Base-by-base conservation (phyloP, 2,329 filamentous ascomycete genomes). In the Trichoderma sp. region DNA sequence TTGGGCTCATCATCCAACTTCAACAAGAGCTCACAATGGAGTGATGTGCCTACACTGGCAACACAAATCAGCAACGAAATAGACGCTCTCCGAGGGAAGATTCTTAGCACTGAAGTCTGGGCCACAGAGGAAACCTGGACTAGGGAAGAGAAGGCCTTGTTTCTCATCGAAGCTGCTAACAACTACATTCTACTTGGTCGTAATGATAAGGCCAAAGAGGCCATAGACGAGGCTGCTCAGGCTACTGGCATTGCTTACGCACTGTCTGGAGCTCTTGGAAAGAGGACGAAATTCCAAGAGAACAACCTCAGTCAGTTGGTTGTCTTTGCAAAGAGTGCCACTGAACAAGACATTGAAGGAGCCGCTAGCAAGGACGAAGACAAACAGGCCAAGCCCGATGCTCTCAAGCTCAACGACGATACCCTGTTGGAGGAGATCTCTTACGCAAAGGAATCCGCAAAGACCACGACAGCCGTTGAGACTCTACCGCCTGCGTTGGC, bases 401-500 rank as follows among this genome's bases (percentile, higher is more conserved):
- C 91, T 3, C 80, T 98, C 15, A 88, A 92, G 43, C 84, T 98
- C 4, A 97, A 98, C 78, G 93, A 99, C 76, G 96, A 99, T 79
- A 98, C 96, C 0, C 86, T 99, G 0, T 85, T 98, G 2, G 96
- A 99, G 79, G 88, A 90, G 3, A 95, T 99, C 50, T 87, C 92
- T 0, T 99, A 98, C 77, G 87, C 89, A 0, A 87, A 90, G 69
- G 83, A 85, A 6, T 78, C 84, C 1, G 80, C 81, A 1, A 81
- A 81, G 11, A 76, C 83, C 8, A 53, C 57, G 26, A 80, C 82
- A 39, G 76, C 81, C 6, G 77, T 79, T 9, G 75, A 79, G 3
- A 75, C 78, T 6, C 81, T 98, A 0, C 90, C 94, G 0, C 73
- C 84, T 2, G 81, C 85, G 3, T 82, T 99, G 34, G 85, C 85